phyloP scores from a whole-genome alignment of 768 basidiomycete genomes.

The Cystobasidium onofrii region DNA sequence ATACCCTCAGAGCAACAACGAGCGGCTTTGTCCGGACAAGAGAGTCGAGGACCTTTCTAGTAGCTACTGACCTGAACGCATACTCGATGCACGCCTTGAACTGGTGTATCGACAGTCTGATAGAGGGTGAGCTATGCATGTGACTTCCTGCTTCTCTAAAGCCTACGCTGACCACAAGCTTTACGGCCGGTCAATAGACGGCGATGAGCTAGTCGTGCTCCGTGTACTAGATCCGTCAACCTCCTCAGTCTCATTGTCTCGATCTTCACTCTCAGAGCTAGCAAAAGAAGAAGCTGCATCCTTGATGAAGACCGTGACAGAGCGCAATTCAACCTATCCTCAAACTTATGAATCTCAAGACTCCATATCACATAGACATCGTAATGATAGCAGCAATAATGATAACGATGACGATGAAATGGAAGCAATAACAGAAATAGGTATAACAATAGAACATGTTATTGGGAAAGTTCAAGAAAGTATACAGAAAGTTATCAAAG shows the following conservation, averaged over 20 bases:
- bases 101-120: conserved; percentile 78
- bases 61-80: conserved; percentile 75
- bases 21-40: conserved; percentile 68
- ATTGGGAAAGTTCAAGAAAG: conserved; percentile 82
- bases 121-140: conserved; percentile 45
- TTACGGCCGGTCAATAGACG: conserved; percentile 54
- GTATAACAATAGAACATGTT: conserved; percentile 85
- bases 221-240: conserved; percentile 75
- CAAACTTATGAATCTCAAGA: conserved; percentile 43
- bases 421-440: conserved; percentile 52
- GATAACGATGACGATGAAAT: not conserved
- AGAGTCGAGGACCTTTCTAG: conserved; percentile 77
- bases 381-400: not conserved
- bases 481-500: conserved; percentile 53
- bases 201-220: conserved; percentile 86
- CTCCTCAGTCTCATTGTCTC: conserved; percentile 32
- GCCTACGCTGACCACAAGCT: not conserved
- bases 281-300: conserved; percentile 74
- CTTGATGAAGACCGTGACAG: conserved; percentile 69
- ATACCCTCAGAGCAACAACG: conserved; percentile 57
- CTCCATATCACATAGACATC: not conserved
- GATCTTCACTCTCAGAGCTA: conserved; percentile 51
- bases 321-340: conserved; percentile 60
- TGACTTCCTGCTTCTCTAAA: not conserved
- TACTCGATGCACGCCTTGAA: conserved; percentile 79